Base-by-base conservation (phyloP, 2,329 filamentous ascomycete species). In the Phaeosphaeria sp. region DNA sequence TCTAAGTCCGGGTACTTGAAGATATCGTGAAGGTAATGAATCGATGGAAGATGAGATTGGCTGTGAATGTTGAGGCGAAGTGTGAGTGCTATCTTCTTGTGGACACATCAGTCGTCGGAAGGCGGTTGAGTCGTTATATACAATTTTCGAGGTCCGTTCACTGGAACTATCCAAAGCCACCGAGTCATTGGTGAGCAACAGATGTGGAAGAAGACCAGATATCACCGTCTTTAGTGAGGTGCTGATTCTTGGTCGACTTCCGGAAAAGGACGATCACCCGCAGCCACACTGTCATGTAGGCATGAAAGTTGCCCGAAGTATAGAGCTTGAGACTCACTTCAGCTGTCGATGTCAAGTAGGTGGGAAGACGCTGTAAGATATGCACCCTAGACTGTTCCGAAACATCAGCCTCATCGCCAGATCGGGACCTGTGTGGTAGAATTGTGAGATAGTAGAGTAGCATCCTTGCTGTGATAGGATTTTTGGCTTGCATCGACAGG, bases 241-340 rank as follows among this genome's bases (percentile, higher is more conserved):
- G 30, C 30, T 36, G 30, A 36, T 36, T 36, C 6, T 36, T 7
- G 30, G 30, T 36, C 11, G 18, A 44, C 21, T 20, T 40, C 56
- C 55, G 56, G 33, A 48, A 64, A 40, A 11, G 53, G 59, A 54
- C 56, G 63, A 53, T 56, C 24, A 33, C 53, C 59, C 56, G 61
- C 66, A 60, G 66, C 67, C 61, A 71, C 63, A 62, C 42, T 43
- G 57, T 60, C 59, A 60, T 61, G 55, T 52, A 49, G 30, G 21
- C 43, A 40, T 51, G 51, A 22, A 39, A 36, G 43, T 9, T 15
- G 52, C 44, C 44, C 49, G 47, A 42, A 56, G 50, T 39, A 53
- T 52, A 40, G 30, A 49, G 49, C 15, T 46, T 53, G 43, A 48
- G 46, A 43, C 30, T 36, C 30, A 36, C 8, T 36, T 36, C 30